phyloP scores from a whole-genome alignment of 495 filamentous ascomycete genomes.

The Hyaloscypha hepaticicola region DNA sequence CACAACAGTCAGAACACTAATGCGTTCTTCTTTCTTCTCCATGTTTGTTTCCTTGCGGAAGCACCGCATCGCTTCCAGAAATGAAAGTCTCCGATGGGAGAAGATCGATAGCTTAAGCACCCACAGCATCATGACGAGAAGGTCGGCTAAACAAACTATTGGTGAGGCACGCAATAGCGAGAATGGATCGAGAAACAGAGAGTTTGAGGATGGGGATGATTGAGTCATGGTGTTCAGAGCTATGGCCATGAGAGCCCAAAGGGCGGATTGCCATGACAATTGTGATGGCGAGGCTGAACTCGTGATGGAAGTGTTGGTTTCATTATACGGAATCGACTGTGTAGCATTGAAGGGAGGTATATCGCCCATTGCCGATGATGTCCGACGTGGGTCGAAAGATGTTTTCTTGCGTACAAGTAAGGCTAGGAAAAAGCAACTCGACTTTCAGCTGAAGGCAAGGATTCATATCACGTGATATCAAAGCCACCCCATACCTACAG shows the following conservation, averaged over 20 bases:
- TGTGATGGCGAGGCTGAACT: neutral
- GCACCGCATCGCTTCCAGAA: neutral
- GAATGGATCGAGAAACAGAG: neutral
- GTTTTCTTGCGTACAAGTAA: no score
- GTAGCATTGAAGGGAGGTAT: no score
- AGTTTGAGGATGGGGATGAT: neutral
- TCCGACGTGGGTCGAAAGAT: no score
- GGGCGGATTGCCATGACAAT: neutral
- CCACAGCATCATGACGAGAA: neutral
- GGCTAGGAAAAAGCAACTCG: no score
- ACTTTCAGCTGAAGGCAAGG: no score
- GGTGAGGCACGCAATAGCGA: neutral
- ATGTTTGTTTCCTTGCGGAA: neutral
- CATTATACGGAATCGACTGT: neutral
- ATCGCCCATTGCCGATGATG: no score
- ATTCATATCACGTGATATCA: no score
- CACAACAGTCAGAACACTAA: neutral
- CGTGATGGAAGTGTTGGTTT: neutral
- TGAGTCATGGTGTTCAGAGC: neutral
- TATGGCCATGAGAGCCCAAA: neutral
- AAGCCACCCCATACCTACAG: no score
- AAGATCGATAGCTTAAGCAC: neutral
- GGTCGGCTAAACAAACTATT: neutral
- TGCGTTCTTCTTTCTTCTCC: neutral
- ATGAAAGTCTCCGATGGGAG: neutral